Evolutionary conservation across 2,329 filamentous ascomycete genomes (phyloP).

Genomic region (Alternaria infectoria): DNA sequence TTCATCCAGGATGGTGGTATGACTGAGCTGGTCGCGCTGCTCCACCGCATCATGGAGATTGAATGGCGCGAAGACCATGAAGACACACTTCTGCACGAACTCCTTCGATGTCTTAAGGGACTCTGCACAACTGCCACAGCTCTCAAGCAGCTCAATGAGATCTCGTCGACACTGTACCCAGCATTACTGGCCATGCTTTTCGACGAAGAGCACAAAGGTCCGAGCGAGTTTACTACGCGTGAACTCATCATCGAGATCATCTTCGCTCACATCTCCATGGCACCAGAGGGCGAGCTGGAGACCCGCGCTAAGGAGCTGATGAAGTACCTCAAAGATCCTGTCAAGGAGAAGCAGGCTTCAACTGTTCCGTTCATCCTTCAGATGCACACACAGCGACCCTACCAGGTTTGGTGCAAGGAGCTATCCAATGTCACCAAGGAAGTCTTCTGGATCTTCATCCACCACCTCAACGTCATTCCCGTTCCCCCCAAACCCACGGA

Average conservation of each 20-base stretch:
- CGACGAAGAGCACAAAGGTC: slow-evolving; percentile 97
- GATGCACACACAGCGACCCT: slow-evolving; percentile 86
- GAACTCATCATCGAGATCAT: slow-evolving; percentile 88
- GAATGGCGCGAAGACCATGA: slow-evolving; percentile 99
- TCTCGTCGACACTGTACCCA: slow-evolving; percentile 83
- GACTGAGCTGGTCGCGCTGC: slow-evolving; percentile 83
- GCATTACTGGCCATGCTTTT: slow-evolving; percentile 88
- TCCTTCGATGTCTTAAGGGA: slow-evolving; percentile 90
- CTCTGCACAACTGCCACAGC: slow-evolving; percentile 90
- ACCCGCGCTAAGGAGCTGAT: slow-evolving; percentile 76
- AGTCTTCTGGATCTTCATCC: slow-evolving; percentile 98
- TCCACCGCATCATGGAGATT: slow-evolving; percentile 91
- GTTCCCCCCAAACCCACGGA: slow-evolving; percentile 53
- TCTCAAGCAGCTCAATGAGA: slow-evolving; percentile 78
- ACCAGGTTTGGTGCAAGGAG: slow-evolving; percentile 93
- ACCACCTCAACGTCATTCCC: slow-evolving; percentile 87
- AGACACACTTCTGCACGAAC: slow-evolving; percentile 89
- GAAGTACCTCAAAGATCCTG: slow-evolving; percentile 78
- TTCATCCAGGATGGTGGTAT: slow-evolving; percentile 92
- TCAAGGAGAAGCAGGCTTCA: slow-evolving; percentile 71
- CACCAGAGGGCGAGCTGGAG: slow-evolving; percentile 62
- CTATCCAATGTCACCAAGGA: slow-evolving; percentile 93
- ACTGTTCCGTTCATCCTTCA: slow-evolving; percentile 86
- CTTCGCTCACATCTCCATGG: slow-evolving; percentile 82
- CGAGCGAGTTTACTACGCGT: slow-evolving; percentile 93